A percentile compares a stretch with the other conserved stretches of the same genome.
These are phyloP conservation scores for Clavispora phyllophila DNA, from an alignment of 805 yeast species.

Conservation along the genomic window DNA sequence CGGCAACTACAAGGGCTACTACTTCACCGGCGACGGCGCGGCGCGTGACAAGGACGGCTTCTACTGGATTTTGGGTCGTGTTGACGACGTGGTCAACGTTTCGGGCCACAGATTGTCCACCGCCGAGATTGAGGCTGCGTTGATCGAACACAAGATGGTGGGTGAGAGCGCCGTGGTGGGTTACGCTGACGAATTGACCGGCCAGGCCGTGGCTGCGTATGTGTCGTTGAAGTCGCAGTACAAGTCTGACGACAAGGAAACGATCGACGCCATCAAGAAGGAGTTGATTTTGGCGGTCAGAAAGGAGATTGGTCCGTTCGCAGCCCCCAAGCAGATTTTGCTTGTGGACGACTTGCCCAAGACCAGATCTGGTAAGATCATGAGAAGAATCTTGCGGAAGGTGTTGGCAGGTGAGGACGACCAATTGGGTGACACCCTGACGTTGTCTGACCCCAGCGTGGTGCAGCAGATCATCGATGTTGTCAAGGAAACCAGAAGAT, in stretches of 20 bases:
- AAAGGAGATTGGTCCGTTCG: slow-evolving; percentile 89
- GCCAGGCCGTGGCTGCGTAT: slow-evolving; percentile 95
- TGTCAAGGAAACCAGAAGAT: slow-evolving; percentile 40
- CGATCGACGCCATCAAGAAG: slow-evolving; percentile 47
- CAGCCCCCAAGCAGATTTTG: slow-evolving; percentile 86
- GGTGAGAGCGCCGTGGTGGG: slow-evolving; percentile 98
- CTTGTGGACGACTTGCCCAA: slow-evolving; percentile 92
- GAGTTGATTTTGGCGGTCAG: slow-evolving; percentile 85
- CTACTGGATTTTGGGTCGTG: slow-evolving; percentile 97
- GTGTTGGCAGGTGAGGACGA: slow-evolving; percentile 88
- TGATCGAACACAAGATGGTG: slow-evolving; percentile 72
- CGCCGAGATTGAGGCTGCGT: slow-evolving; percentile 93
- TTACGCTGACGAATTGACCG: slow-evolving; percentile 89
- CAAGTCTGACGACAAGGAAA: slow-evolving; percentile 43
- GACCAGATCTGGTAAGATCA: slow-evolving; percentile 97
- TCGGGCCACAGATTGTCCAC: slow-evolving; percentile 98
- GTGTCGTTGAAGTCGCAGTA: slow-evolving; percentile 62
- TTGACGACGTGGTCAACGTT: slow-evolving; percentile 96
- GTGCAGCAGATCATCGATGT: slow-evolving; percentile 72
- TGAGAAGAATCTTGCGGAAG: slow-evolving; percentile 96
- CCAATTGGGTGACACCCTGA: slow-evolving; percentile 86
- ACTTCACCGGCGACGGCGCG: slow-evolving; percentile 98
- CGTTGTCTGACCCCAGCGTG: slow-evolving; percentile 80
- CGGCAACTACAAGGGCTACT: slow-evolving; percentile 87
- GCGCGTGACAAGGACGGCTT: slow-evolving; percentile 95